phyloP scores from a whole-genome alignment of 1,139 yeast genomes.

The Pichia sp. region DNA sequence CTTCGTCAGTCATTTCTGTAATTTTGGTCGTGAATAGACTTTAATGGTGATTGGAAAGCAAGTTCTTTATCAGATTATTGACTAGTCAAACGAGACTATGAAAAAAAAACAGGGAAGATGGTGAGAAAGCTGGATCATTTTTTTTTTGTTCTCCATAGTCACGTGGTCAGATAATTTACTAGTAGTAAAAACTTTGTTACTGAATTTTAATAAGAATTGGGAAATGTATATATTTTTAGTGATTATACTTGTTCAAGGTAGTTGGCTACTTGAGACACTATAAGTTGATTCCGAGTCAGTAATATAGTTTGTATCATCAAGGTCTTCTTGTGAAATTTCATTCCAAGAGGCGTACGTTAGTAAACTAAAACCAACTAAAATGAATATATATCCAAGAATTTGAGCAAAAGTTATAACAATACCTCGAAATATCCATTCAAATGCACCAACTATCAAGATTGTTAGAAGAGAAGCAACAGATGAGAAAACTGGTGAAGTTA shows the following conservation, averaged over 20 bases:
- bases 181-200: too few species aligned
- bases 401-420: conserved; percentile 43
- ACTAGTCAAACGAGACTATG: too few species aligned
- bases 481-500: conserved; percentile 80
- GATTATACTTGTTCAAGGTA: too few species aligned
- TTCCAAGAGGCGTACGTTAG: conserved; percentile 69
- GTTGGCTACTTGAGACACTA: conserved; percentile 6
- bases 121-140: too few species aligned
- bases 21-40: background rate
- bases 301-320: conserved; percentile 35
- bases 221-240: too few species aligned
- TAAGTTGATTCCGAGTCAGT: conserved; percentile 27
- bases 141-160: too few species aligned
- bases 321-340: conserved; percentile 62
- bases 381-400: conserved; percentile 48
- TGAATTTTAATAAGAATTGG: too few species aligned
- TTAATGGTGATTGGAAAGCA: too few species aligned
- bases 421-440: conserved; percentile 69
- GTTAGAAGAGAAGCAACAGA: conserved; percentile 77
- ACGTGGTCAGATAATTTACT: too few species aligned
- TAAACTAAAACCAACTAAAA: conserved; percentile 59
- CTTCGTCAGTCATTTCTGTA: conserved; percentile 23
- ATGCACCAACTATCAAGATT: conserved; percentile 70
- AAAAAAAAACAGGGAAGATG: too few species aligned
- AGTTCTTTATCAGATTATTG: too few species aligned